Evolutionary conservation across 352 stramenopile genomes (phyloP), one percentile per base, ranked within the genome.

Genomic region (Pythium sukuiense): DNA sequence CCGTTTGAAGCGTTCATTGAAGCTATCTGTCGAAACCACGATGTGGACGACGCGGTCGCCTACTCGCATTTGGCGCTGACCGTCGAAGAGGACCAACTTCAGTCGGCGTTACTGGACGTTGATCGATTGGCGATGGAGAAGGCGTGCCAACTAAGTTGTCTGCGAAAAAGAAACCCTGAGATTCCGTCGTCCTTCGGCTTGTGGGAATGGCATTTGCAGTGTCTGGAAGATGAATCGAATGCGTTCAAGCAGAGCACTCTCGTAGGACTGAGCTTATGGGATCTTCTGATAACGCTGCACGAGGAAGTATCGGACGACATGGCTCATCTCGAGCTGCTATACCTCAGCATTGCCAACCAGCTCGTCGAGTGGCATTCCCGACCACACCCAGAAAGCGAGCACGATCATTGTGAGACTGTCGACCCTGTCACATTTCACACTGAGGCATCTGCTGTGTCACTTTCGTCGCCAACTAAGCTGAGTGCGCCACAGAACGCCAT

Each of bases 401-500:
- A 6, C 8, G 41, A 49, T 2, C 11, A 49, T 6, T 9, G 4
- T 7, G 18, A 26, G 41, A 14, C 14, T 13, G 14, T 27, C 13
- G 41, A 49, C 3, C 41, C 41, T 27, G 18, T 6, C 24, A 8
- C 16, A 3, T 49, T 49, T 7, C 16, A 26, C 18, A 26, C 41
- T 20, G 11, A 26, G 12, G 3, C 11, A 18, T 49, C 41, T 8
- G 14, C 5, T 24, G 41, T 49, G 41, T 49, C 54, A 33, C 35
- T 43, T 14, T 16, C 49, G 2, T 43, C 12, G 29, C 45, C 49
- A 4, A 8, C 11, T 3, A 33, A 33, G 20, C 5, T 67, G 35
- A 49, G 20, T 43, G 61, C 61, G 3, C 61, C 53, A 7, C 52
- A 67, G 18, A 55, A 30, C 14, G 27, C 61, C 7, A 18, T 57